phyloP scores from a whole-genome alignment of 2,329 filamentous ascomycete species.

The Didymella sp. region DNA sequence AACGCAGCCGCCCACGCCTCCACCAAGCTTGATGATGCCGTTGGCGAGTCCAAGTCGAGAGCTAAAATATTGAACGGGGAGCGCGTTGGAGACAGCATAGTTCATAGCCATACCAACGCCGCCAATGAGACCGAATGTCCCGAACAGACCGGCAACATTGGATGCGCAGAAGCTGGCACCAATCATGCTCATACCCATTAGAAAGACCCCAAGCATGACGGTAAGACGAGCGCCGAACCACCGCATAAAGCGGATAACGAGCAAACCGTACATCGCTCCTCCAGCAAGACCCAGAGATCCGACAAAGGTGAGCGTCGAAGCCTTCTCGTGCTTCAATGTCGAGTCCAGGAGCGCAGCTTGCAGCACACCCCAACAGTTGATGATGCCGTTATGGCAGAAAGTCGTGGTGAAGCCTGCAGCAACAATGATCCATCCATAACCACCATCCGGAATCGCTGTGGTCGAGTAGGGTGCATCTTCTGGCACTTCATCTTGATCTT shows the following conservation, averaged over 20 bases:
- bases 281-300: constrained; percentile 61
- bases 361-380: constrained; percentile 67
- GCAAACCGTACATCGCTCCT: constrained; percentile 60
- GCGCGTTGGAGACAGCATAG: constrained; percentile 30
- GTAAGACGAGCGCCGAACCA: constrained; percentile 58
- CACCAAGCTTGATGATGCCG: constrained; percentile 38
- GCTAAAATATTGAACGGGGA: constrained; percentile 40
- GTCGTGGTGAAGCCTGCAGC: constrained; percentile 58
- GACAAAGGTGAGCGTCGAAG: constrained; percentile 65
- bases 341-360: constrained; percentile 63
- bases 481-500: constrained; percentile 1
- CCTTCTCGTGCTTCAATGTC: constrained; percentile 51
- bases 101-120: constrained; percentile 52
- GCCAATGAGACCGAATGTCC: constrained; percentile 55
- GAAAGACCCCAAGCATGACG: constrained; percentile 57
- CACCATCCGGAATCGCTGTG: constrained; percentile 57
- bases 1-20: constrained; percentile 36
- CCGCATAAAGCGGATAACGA: constrained; percentile 60
- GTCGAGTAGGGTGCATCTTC: constrained; percentile 17
- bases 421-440: constrained; percentile 65
- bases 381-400: constrained; percentile 61
- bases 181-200: constrained; percentile 60
- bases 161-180: constrained; percentile 56
- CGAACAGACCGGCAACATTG: constrained; percentile 50
- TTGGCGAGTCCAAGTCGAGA: constrained; percentile 37